phyloP scores from a whole-genome alignment of 2,329 filamentous ascomycete species.

The Esteya vermicola region DNA sequence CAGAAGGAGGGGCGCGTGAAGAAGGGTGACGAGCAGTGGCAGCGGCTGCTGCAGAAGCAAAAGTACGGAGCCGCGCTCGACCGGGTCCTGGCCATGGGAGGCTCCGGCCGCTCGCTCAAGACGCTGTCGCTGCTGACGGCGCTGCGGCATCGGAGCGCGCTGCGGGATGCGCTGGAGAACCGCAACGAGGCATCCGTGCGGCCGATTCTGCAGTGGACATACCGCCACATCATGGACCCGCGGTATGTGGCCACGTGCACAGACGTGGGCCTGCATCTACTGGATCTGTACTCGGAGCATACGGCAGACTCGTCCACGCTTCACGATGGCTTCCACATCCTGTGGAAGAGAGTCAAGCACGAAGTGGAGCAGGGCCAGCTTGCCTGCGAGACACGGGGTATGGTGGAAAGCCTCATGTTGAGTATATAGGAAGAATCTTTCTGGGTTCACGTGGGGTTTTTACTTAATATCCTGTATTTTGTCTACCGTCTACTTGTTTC shows the following conservation, averaged over 20 bases:
- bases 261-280: slow-evolving; percentile 65
- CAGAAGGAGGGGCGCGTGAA: no score
- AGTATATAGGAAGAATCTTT: slow-evolving; percentile 14
- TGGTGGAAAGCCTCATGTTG: slow-evolving; percentile 61
- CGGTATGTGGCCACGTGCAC: slow-evolving; percentile 68
- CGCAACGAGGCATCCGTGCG: slow-evolving; percentile 71
- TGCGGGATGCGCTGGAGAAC: slow-evolving; percentile 64
- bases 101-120: slow-evolving; percentile 36
- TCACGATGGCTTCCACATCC: slow-evolving; percentile 50
- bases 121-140: slow-evolving; percentile 69
- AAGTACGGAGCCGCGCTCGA: slow-evolving; percentile 69
- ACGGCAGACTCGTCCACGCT: slow-evolving; percentile 61
- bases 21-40: no score
- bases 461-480: not conserved
- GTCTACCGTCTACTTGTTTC: no score
- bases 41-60: slow-evolving; percentile 64
- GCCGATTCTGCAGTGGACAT: slow-evolving; percentile 73
- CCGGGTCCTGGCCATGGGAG: slow-evolving; percentile 43
- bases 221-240: slow-evolving; percentile 68
- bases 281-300: slow-evolving; percentile 79
- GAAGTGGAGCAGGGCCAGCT: slow-evolving; percentile 76
- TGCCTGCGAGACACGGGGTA: slow-evolving; percentile 69
- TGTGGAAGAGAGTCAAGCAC: slow-evolving; percentile 56
- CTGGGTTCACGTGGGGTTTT: not conserved
- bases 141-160: slow-evolving; percentile 73